Percentiles rank a stretch among this genome's conserved stretches.
Conservation (phyloP, 768 basidiomycete species). For the Mycena maculata region DNA sequence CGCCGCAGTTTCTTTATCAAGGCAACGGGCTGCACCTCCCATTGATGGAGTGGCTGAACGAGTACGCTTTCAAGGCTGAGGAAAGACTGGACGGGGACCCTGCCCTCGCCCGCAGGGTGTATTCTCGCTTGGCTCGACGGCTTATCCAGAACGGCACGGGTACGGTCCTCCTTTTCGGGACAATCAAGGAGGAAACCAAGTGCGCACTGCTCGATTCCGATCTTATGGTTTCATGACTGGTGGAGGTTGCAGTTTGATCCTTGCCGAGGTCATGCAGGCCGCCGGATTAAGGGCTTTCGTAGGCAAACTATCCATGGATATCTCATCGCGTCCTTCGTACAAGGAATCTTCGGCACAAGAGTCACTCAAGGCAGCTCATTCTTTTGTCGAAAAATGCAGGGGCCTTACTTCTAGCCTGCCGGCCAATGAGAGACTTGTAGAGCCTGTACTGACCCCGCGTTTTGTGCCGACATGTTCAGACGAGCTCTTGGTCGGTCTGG, state of each 20-base stretch:
- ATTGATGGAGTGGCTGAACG: slow-evolving; percentile 85
- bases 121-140: slow-evolving; percentile 72
- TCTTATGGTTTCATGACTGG: neutral
- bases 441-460: slow-evolving; percentile 89
- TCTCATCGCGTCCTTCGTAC: slow-evolving; percentile 77
- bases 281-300: slow-evolving; percentile 83
- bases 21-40: slow-evolving; percentile 89
- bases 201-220: slow-evolving; percentile 48
- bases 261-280: slow-evolving; percentile 78
- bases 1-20: slow-evolving; percentile 90
- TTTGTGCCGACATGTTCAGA: slow-evolving; percentile 92
- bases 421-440: slow-evolving; percentile 63
- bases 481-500: slow-evolving; percentile 72
- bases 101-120: slow-evolving; percentile 72
- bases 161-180: slow-evolving; percentile 83
- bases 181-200: slow-evolving; percentile 87
- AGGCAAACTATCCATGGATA: slow-evolving; percentile 95
- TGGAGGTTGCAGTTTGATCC: slow-evolving; percentile 66
- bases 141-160: slow-evolving; percentile 82
- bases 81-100: slow-evolving; percentile 75
- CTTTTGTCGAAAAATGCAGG: slow-evolving; percentile 68
- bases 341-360: slow-evolving; percentile 65
- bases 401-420: slow-evolving; percentile 54
- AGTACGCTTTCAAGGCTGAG: slow-evolving; percentile 87
- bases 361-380: slow-evolving; percentile 62